Conservation (phyloP, 192 early-diverging fungal genomes). For the Blastocladiella britannica region DNA sequence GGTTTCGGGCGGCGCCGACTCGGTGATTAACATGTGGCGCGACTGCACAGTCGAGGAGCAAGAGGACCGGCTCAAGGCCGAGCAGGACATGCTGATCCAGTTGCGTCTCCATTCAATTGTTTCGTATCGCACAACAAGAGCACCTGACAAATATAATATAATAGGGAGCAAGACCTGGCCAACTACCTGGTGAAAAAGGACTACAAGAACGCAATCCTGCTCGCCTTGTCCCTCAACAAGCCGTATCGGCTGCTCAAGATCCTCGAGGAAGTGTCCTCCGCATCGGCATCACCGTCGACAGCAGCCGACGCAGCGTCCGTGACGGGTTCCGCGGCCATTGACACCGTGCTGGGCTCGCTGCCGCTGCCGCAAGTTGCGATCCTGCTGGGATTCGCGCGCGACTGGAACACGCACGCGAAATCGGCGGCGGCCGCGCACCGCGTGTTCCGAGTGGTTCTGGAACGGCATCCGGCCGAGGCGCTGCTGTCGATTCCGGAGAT, state of each 20-base stretch:
- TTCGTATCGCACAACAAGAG: no score
- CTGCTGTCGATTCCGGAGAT: conserved; percentile 55
- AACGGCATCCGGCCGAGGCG: conserved; percentile 34
- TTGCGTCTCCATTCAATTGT: no score
- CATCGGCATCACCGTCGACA: no score
- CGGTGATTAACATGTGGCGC: conserved; percentile 75
- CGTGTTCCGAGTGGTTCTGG: conserved; percentile 55
- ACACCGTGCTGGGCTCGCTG: conserved; percentile 43
- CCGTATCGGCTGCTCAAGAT: conserved; percentile 63
- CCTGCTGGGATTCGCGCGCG: conserved; percentile 60
- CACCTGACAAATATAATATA: no score
- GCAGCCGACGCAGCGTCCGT: no score
- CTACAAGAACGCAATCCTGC: conserved; percentile 72
- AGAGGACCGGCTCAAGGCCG: conserved; percentile 42
- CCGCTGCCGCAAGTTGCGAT: conserved; percentile 49
- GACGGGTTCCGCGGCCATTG: conserved; percentile 41
- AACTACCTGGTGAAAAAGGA: conserved; percentile 73
- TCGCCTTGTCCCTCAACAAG: conserved; percentile 76
- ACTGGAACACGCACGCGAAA: conserved; percentile 89
- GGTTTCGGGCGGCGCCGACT: conserved; percentile 81
- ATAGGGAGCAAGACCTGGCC: conserved; percentile 70
- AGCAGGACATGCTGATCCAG: conserved; percentile 53
- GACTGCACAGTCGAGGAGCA: conserved; percentile 73
- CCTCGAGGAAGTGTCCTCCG: conserved; percentile 42
- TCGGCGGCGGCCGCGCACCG: conserved; percentile 59